Evolutionary conservation across 805 yeast genomes (phyloP), one percentile per base, ranked within the genome.

Genomic region (Cyberlindnera mississippiensis): DNA sequence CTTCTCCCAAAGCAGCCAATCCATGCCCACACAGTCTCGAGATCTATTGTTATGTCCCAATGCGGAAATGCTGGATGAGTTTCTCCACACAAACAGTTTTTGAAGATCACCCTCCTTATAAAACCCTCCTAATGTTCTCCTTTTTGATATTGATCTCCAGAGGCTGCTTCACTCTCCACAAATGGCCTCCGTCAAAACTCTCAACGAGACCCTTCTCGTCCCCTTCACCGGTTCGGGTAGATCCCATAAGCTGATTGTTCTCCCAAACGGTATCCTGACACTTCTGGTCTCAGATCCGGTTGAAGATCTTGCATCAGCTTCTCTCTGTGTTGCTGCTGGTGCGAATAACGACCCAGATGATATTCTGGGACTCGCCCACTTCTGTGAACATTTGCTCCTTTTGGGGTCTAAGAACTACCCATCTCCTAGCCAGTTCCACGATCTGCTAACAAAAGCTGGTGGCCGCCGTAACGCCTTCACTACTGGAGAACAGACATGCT

Each of bases 361-460:
- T 4, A 51, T 83, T 2, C 79, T 79, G 0, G 99, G 99, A 0
- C 57, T 91, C 28, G 98, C 98, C 0, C 99, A 91, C 65, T 73
- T 87, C 44, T 83, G 95, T 53, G 96, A 88, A 56, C 96, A 88
- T 59, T 69, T 84, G 71, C 41, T 80, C 3, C 63, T 76, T 27
- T 68, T 71, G 41, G 85, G 82, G 3, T 75, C 85, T 0, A 76
- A 72, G 51, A 62, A 68, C 38, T 80, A 59, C 47, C 81, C 85
- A 1, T 56, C 63, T 15, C 69, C 76, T 1, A 71, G 68, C 29
- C 52, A 54, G 19, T 76, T 76, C 46, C 72, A 72, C 37, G 70
- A 71, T 22, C 40, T 60, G 6, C 52, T 82, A 1, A 50, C 68
- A 0, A 57, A 67, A 22, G 59, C 68, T 28, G 81, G 83, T 15